Base-by-base conservation (phyloP, 306 rosid genomes). In the Trifolium pratense region DNA sequence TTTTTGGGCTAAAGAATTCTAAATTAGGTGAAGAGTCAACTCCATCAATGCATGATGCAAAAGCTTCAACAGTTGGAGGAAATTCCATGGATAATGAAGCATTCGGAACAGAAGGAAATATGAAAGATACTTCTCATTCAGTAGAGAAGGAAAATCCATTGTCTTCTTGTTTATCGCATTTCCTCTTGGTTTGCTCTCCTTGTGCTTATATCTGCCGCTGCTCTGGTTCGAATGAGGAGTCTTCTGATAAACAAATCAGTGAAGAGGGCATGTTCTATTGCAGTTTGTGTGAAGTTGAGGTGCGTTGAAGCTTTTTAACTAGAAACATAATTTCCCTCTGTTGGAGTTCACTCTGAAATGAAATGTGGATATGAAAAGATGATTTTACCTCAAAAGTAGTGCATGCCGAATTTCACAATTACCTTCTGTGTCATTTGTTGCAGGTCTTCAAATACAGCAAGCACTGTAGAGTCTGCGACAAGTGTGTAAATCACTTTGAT, bases 241-340 rank as follows among this genome's bases (percentile, higher is more conserved):
- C 96, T 76, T 83, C 86, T 57, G 81, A 79, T 72, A 80, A 76
- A 52, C 90, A 89, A 79, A 79, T 64, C 80, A 88, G 97, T 60
- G 98, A 93, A 86, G 97, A 89, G 75, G 97, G 97, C 81, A 91
- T 88, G 97, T 91, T 93, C 81, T 93, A 84, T 79, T 93, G 98
- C 88, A 93, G 92, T 77, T 84, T 93, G 84, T 93, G 98, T 82
- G 96, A 93, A 89, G 98, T 91, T 72, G 98, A 93, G 98, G 97
- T 93, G 79, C 26, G 93, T 80, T 21, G 60, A 73, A 20, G 70
- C 74, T 49, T 79, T 71, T 77, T 56, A 7, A 51, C 58, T 73
- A 25, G 17, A 29, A 73, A 12, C 12, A n/a, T 63, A 31, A 16
- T 76, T 75, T 60, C 23, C 65, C 20, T 13, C 15, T 66, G 13